These are phyloP conservation scores for Coprinellus aureogranulatus DNA, from an alignment of 768 basidiomycete genomes.

Conservation along the genomic window DNA sequence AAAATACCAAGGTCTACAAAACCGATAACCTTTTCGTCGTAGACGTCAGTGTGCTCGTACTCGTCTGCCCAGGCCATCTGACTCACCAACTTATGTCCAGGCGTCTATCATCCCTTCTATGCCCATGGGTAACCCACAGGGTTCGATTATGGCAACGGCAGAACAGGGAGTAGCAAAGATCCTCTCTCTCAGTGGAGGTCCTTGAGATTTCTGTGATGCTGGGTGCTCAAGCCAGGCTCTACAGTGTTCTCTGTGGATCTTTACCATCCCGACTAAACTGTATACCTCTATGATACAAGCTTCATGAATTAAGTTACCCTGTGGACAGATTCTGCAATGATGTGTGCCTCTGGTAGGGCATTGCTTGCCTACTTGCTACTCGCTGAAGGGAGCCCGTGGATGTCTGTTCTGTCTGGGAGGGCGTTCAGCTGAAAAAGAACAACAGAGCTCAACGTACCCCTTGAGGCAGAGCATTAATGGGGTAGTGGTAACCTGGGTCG, in stretches of 20 bases:
- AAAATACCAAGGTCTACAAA: conserved; percentile 52
- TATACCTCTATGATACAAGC: too few relatives aligned
- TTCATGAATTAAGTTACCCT: too few relatives aligned
- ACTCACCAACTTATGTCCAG: neutral
- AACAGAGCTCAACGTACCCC: too few relatives aligned
- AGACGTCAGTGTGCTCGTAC: conserved; percentile 35
- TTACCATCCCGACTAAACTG: too few relatives aligned
- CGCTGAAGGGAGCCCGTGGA: too few relatives aligned
- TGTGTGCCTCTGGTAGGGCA: too few relatives aligned
- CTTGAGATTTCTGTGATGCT: conserved; percentile 23
- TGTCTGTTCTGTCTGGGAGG: too few relatives aligned
- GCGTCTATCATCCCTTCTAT: conserved; percentile 39
- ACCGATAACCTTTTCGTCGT: conserved; percentile 54
- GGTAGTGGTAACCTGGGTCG: conserved; percentile 24
- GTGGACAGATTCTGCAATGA: too few relatives aligned
- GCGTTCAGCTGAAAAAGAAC: too few relatives aligned
- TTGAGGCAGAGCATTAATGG: conserved; percentile 10
- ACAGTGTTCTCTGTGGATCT: neutral
- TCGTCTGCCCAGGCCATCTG: neutral
- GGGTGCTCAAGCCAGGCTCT: neutral
- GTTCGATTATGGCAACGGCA: conserved; percentile 52
- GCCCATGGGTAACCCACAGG: conserved; percentile 60
- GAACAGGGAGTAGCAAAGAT: conserved; percentile 59
- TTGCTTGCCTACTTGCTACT: too few relatives aligned
- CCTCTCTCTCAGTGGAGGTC: conserved; percentile 51